Percentiles rank a stretch among this genome's conserved stretches.
Evolutionary conservation across 257 asterid genomes (phyloP).

Genomic region (Primulina eburnea): DNA sequence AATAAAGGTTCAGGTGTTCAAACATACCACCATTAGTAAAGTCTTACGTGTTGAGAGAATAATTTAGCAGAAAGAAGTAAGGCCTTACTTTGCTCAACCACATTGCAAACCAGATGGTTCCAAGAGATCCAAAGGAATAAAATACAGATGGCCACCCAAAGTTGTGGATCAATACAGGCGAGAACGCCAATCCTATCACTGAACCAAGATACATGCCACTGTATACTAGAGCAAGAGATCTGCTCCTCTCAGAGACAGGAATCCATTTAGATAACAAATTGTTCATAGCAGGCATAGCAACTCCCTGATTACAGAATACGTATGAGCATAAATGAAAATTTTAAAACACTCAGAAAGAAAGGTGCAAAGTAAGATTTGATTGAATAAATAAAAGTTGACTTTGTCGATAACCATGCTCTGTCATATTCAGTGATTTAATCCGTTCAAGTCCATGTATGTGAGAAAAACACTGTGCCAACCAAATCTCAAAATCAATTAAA

Average conservation of each 20-base stretch:
- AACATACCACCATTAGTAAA: neutral
- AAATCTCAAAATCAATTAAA: neutral
- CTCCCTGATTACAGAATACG: constrained; percentile 39
- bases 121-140: constrained; percentile 92
- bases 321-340: constrained; percentile 15
- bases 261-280: constrained; percentile 89
- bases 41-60: neutral
- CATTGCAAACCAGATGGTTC: constrained; percentile 85
- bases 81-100: constrained; percentile 87
- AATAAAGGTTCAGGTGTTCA: neutral
- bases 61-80: constrained; percentile 20
- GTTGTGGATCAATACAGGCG: constrained; percentile 77
- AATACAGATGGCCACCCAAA: constrained; percentile 96
- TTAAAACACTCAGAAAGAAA: neutral
- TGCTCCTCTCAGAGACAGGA: constrained; percentile 98
- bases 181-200: constrained; percentile 82
- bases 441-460: neutral
- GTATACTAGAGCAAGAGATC: constrained; percentile 94
- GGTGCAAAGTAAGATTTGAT: neutral
- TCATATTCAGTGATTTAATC: neutral
- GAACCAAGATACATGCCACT: constrained; percentile 99
- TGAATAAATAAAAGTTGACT: too few species aligned
- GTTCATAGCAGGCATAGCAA: constrained; percentile 99
- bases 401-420: neutral
- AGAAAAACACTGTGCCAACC: neutral